Base-by-base conservation (phyloP, 1,139 yeast genomes). In the Geotrichum aggregatum region DNA sequence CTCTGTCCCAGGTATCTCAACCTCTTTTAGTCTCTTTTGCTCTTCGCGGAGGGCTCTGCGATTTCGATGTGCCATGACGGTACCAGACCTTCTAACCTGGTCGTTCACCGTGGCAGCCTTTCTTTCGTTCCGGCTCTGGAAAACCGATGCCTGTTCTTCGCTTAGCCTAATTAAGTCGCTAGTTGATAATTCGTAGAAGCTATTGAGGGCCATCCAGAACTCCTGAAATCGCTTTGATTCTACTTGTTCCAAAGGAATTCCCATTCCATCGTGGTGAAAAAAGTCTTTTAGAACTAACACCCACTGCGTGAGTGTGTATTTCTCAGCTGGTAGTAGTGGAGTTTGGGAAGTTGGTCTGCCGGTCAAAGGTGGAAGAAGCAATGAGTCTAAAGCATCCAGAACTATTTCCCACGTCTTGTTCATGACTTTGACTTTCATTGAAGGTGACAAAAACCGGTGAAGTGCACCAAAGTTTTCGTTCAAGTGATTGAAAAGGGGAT, bases 211-310 rank as follows among this genome's bases (percentile, higher is more conserved):
- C 56, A 83, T 68, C 22, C 87, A 66, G 16, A 53, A 50, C 34
- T 82, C 77, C 64, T 84, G 88, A 64, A 84, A 86, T 39, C 77
- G 77, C 46, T 77, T 79, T 53, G 80, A 80, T 58, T 82, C 83
- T 61, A 87, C 70, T 10, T 78, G 80, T 57, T 78, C 82, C 39
- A 86, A 63, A 0, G 89, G 78, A 0, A 94, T 94, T 0, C 96
- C 96, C 49, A 84, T 84, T 0, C 96, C 96, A 52, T 79, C 83
- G 62, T 86, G 83, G 64, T 87, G 82, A 70, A 88, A 87, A 65
- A 87, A 87, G 56, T 82, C 88, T 51, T 79, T 69, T 35, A 87
- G 70, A 8, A 83, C 75, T 52, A 79, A 74, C 21, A 86, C 67
- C 96, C 96, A 88, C 0, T 79, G 74, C 58, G 84, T 81, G 0